Conservation (phyloP, 2,329 filamentous ascomycete genomes). For the Dendrostoma leiphaemia region DNA sequence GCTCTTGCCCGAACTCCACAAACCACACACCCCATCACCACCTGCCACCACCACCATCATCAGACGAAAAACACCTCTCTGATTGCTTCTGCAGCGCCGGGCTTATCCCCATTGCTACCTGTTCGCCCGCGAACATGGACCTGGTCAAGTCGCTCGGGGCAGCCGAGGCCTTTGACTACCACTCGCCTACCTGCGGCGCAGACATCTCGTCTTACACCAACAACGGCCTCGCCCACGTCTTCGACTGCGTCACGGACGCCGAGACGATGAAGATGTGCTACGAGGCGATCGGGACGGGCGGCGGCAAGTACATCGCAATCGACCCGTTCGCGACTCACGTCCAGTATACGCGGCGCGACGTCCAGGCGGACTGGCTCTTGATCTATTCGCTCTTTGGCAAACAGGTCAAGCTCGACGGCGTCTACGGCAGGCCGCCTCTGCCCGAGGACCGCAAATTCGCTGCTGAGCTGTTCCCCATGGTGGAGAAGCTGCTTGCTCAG, state of each 20-base stretch:
- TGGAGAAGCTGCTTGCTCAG: background rate
- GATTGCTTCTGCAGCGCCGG: background rate
- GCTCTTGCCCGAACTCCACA: no score
- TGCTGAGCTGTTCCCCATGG: background rate
- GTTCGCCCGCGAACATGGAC: constrained; percentile 44
- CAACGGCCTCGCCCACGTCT: constrained; percentile 39
- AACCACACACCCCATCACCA: no score
- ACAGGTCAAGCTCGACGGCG: background rate
- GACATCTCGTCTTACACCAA: constrained; percentile 46
- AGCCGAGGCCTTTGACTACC: constrained; percentile 49
- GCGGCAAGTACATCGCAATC: background rate
- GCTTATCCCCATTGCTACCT: constrained; percentile 10
- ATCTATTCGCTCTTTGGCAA: background rate
- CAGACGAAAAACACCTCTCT: no score
- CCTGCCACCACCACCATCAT: no score
- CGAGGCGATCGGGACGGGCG: background rate
- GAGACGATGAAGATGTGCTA: constrained; percentile 8
- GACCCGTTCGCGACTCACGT: background rate
- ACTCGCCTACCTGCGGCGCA: constrained; percentile 37
- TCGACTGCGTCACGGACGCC: constrained; percentile 42
- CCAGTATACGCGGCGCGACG: background rate
- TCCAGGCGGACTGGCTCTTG: background rate
- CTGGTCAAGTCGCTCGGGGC: constrained; percentile 47
- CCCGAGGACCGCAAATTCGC: background rate
- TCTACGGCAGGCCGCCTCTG: constrained; percentile 1